phyloP scores from a whole-genome alignment of 305 asterid genomes.

The Stenogyne calaminthoides region DNA sequence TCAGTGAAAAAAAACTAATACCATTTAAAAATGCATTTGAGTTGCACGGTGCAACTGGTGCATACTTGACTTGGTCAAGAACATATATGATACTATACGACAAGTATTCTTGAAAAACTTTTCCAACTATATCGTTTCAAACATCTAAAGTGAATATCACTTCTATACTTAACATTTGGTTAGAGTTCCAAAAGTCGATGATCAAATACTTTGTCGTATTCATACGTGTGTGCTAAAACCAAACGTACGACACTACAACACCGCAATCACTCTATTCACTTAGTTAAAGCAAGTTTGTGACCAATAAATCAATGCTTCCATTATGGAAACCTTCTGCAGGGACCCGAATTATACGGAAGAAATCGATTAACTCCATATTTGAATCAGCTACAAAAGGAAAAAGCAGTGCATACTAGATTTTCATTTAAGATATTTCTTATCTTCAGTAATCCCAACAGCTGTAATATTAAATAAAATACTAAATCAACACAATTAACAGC shows the following conservation, averaged over 20 bases:
- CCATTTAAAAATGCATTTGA: too few species aligned
- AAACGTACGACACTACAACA: not conserved
- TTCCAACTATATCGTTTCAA: not conserved
- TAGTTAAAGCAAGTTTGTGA: not conserved
- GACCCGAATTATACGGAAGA: not conserved
- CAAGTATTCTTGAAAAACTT: not conserved
- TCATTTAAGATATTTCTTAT: not conserved
- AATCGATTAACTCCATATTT: not conserved
- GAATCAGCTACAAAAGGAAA: not conserved
- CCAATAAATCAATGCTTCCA: constrained; percentile 13
- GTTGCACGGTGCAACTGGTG: too few species aligned
- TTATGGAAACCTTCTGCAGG: not conserved
- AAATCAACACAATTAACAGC: constrained; percentile 1
- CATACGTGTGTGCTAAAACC: not conserved
- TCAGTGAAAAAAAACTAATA: too few species aligned
- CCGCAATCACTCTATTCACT: not conserved
- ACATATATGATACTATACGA: not conserved
- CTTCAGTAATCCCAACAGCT: not conserved
- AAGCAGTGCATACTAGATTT: not conserved
- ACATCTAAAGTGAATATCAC: not conserved
- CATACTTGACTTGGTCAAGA: not conserved
- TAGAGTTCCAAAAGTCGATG: not conserved
- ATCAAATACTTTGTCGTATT: not conserved
- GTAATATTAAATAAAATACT: constrained; percentile 12
- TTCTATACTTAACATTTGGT: not conserved